These are phyloP conservation scores for Phytophthora fragariae DNA, from an alignment of 352 stramenopile species.

Conservation along the genomic window DNA sequence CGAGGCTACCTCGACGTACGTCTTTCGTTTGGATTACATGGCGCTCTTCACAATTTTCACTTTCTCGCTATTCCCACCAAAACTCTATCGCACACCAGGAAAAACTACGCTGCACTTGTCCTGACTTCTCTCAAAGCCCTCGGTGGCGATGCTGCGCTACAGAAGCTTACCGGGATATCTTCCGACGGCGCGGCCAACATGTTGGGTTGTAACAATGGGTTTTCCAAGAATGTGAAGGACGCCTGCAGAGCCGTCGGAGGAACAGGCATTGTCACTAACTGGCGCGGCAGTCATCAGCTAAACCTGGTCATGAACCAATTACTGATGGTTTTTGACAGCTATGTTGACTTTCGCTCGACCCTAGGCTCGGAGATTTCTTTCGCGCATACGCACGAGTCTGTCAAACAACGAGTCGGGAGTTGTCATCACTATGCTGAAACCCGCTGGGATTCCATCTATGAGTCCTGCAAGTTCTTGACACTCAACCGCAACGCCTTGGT, in stretches of 20 bases:
- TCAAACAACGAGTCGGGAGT: not conserved
- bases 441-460: too few species aligned
- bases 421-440: too few species aligned
- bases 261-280: not conserved
- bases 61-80: not conserved
- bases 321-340: not conserved
- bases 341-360: not conserved
- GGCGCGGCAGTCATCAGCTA: conserved; percentile 1
- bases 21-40: too few species aligned
- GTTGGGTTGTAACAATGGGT: not conserved
- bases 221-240: not conserved
- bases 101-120: not conserved
- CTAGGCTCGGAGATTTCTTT: not conserved
- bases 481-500: too few species aligned
- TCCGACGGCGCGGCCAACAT: conserved; percentile 1
- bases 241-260: not conserved
- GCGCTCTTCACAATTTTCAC: not conserved
- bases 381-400: not conserved
- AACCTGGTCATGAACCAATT: not conserved
- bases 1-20: not conserved
- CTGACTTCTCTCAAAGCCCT: not conserved
- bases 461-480: too few species aligned
- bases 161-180: not conserved
- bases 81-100: not conserved
- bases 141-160: not conserved